Base-by-base conservation (phyloP, 768 basidiomycete genomes). In the Mycena chlorophos region DNA sequence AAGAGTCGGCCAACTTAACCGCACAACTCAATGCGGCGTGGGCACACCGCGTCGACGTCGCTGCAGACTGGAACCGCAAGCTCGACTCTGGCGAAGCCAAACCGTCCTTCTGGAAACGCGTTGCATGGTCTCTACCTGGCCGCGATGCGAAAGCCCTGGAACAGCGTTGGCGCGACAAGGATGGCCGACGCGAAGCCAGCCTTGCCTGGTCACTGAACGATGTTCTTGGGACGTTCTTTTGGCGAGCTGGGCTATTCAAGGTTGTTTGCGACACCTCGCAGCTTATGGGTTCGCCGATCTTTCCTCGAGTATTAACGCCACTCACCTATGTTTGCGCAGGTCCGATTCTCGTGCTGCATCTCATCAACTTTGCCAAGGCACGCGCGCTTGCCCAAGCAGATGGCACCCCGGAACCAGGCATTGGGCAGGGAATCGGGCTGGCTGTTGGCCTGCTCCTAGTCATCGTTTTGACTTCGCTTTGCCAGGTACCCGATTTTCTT, bases 211-310 rank as follows among this genome's bases (percentile, higher is more conserved):
- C 84, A 10, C 66, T 88, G 43, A 86, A 86, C 61, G 85, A 85
- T 58, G 77, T 80, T 4, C 73, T 88, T 55, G 82, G 80, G 12
- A 65, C 66, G 27, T 70, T 76, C 37, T 87, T 87, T 69, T 89
- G 87, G 87, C 68, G 71, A 26, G 86, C 79, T 3, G 87, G 86
- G 6, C 58, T 73, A 37, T 80, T 84, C 71, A 87, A 86, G 78
- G 81, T 87, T 34, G 61, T 83, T 28, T 81, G 78, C 8, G 87
- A 89, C 65, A 82, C 79, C 0, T 64, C 82, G 0, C 82, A 83
- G 63, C 74, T 87, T 27, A 85, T 86, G 78, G 78, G 80, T n/a
- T n/a, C n/a, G n/a, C n/a, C n/a, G n/a, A n/a, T n/a, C n/a, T n/a
- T n/a, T n/a, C n/a, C n/a, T n/a, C n/a, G n/a, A n/a, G n/a, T n/a